Evolutionary conservation across 306 rosid genomes (phyloP).

Genomic region (Comarum palustre): DNA sequence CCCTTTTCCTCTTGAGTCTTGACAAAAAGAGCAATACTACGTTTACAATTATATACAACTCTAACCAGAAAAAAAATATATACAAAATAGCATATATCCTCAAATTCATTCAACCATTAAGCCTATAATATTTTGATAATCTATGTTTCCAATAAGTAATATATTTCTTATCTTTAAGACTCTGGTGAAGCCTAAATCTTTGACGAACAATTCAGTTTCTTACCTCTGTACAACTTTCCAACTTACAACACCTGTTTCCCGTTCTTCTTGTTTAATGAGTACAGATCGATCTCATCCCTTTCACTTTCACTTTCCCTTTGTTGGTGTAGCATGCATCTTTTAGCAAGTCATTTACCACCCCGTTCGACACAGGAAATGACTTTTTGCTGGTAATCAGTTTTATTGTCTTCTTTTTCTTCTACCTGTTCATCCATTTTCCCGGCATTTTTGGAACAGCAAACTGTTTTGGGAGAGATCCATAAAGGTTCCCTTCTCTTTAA

Average conservation of each 20-base stretch:
- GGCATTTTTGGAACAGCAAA: conserved; percentile 72
- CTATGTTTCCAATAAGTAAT: neutral
- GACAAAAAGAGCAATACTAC: neutral
- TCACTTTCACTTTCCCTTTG: conserved; percentile 28
- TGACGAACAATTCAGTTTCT: neutral
- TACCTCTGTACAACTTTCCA: conserved; percentile 75
- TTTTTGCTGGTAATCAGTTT: conserved; percentile 18
- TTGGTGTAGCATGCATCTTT: conserved; percentile 38
- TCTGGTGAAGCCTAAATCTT: conserved; percentile 7
- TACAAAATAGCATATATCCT: neutral
- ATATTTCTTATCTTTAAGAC: neutral
- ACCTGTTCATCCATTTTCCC: conserved; percentile 72
- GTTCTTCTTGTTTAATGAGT: conserved; percentile 75
- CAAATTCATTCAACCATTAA: conserved; percentile 24
- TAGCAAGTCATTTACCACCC: conserved; percentile 34
- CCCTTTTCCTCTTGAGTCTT: neutral
- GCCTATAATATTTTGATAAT: neutral
- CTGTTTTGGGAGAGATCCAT: conserved; percentile 74
- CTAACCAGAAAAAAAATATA: neutral
- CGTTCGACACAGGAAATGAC: conserved; percentile 30
- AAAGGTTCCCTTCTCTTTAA: conserved; percentile 79
- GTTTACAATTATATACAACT: neutral
- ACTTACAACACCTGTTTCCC: conserved; percentile 81
- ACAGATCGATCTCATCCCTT: conserved; percentile 55
- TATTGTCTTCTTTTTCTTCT: conserved; percentile 29